Evolutionary conservation across 352 stramenopile species (phyloP), one percentile per base, ranked within the genome.

Genomic region (Phytophthora aleatoria): DNA sequence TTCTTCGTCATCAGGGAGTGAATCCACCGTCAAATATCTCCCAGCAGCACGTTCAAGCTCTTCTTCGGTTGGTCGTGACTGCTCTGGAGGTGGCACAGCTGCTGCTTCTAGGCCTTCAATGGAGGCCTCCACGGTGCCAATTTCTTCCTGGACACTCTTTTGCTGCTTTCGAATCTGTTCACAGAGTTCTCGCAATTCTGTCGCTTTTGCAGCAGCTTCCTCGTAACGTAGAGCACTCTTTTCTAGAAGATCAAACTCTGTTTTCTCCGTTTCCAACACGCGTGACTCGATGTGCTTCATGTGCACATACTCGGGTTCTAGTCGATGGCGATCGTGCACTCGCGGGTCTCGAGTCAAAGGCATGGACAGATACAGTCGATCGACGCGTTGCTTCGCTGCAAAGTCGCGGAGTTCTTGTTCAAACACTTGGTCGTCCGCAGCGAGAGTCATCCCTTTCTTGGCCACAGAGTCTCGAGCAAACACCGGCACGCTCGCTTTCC

Each of bases 231-330:
- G 26, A n/a, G 79, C 35, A 10, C 64, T 88, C 54, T 92, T 92
- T 57, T 92, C 83, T 0, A 92, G 60, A 13, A 92, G 51, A 54
- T 88, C 76, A 43, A 87, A 92, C 61, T 92, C 83, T 2, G 79
- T 59, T 50, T 84, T 79, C 43, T 92, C 83, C 5, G 81, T 66
- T 50, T 63, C 58, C n/a, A 85, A 43, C 48, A 76, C 69, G 12
- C 74, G 60, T 11, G 75, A 57, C 39, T 92, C 83, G 39, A 89
- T 64, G 39, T 71, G 69, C 50, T 85, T 89, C 67, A 87, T 78
- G 64, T 92, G 83, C 0, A 83, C 73, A 16, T 73, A 92, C 48
- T 92, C 83, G 4, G 75, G 69, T 13, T 90, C 83, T 28, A 74
- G 28, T 52, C 74, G 73, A 24, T 76, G 71, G 10, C 67, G 77